Percentiles rank a stretch among this genome's conserved stretches.
phyloP scores from a whole-genome alignment of 1,139 yeast species.

The Candida sp. region DNA sequence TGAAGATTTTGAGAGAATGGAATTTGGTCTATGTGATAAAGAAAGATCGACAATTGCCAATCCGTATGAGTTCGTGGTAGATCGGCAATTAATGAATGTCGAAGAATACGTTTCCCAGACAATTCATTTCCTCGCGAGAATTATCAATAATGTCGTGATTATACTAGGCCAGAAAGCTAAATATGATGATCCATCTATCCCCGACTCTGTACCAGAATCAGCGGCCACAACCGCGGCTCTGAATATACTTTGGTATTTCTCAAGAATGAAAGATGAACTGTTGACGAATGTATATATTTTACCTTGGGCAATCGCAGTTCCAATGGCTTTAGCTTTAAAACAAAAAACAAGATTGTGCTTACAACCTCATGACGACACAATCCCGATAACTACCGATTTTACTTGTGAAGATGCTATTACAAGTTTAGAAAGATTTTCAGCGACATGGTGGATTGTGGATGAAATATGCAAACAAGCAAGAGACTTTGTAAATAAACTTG shows the following conservation, averaged over 20 bases:
- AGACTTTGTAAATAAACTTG: constrained; percentile 19
- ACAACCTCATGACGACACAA: constrained; percentile 6
- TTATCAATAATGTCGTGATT: constrained; percentile 24
- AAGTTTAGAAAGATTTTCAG: constrained; percentile 18
- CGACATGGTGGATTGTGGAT: constrained; percentile 29
- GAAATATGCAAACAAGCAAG: constrained; percentile 21
- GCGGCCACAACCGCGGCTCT: constrained; percentile 19
- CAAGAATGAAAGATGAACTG: constrained; percentile 15
- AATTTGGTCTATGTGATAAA: constrained; percentile 22
- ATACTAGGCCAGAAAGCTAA: constrained; percentile 24
- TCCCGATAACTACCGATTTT: constrained; percentile 1
- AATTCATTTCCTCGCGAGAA: constrained; percentile 21
- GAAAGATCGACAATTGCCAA: constrained; percentile 10
- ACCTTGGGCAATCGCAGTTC: constrained; percentile 23
- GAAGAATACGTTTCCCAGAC: constrained; percentile 14
- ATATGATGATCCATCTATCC: constrained; percentile 20
- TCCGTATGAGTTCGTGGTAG: neutral
- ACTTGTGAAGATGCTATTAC: constrained; percentile 17
- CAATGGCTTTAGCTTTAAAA: constrained; percentile 14
- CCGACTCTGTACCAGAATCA: constrained; percentile 21
- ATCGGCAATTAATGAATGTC: neutral
- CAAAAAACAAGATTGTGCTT: constrained; percentile 9
- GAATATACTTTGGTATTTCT: constrained; percentile 24
- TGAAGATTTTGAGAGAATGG: constrained; percentile 23
- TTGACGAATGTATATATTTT: constrained; percentile 23